A percentile compares a stretch with the other conserved stretches of the same genome.
Evolutionary conservation across 306 rosid species (phyloP).

Genomic region (Geum urbanum): DNA sequence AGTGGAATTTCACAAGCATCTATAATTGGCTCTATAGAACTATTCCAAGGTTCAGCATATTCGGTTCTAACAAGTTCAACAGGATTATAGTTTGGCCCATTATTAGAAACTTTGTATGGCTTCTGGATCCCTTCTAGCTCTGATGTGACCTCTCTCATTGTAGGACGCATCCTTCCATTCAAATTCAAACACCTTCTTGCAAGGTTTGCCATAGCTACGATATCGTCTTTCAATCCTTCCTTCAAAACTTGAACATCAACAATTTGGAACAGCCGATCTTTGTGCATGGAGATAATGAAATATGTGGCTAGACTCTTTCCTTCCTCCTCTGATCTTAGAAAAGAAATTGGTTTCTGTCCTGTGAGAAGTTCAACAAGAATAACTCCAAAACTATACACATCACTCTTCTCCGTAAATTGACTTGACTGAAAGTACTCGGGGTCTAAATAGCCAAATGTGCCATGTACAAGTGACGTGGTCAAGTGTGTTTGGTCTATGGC

Average conservation of each 20-base stretch:
- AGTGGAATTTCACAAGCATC: no score
- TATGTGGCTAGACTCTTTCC: not conserved
- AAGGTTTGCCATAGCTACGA: constrained; percentile 17
- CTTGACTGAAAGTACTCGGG: constrained; percentile 6
- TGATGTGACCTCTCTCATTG: constrained; percentile 35
- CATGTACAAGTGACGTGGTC: not conserved
- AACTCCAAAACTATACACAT: not conserved
- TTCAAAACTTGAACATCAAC: constrained; percentile 2
- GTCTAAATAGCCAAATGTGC: constrained; percentile 1
- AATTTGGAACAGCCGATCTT: not conserved
- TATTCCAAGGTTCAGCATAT: constrained; percentile 5
- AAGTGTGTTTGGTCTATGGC: constrained; percentile 2
- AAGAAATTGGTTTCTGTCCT: not conserved
- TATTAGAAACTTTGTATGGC: not conserved
- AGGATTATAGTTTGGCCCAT: constrained; percentile 2
- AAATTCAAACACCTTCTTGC: constrained; percentile 35
- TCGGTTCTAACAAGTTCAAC: not conserved
- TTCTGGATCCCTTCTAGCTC: constrained; percentile 20
- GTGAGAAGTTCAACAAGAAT: not conserved
- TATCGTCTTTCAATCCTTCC: not conserved
- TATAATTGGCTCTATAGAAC: no score
- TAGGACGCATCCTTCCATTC: constrained; percentile 43
- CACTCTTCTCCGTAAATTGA: not conserved
- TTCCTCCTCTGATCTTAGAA: not conserved
- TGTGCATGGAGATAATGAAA: not conserved